phyloP scores from a whole-genome alignment of 805 yeast genomes.

The Candida boidinii region DNA sequence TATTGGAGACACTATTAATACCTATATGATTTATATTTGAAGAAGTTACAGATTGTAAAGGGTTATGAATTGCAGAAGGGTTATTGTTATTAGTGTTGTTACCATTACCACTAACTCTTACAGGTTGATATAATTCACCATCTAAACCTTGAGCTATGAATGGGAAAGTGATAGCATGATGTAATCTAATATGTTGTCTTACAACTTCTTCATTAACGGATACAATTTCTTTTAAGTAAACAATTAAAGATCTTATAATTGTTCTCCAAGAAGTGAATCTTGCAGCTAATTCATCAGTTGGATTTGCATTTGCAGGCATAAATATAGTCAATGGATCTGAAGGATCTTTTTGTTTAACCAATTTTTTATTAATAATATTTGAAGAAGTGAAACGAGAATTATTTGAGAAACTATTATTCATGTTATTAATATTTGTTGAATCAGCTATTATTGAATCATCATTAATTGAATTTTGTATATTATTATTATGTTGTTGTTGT shows the following conservation, averaged over 20 bases:
- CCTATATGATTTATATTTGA: too few relatives aligned
- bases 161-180: conserved; percentile 63
- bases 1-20: neutral
- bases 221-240: conserved; percentile 71
- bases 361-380: conserved; percentile 6
- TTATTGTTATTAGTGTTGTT: neutral
- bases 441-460: conserved; percentile 3
- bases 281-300: conserved; percentile 79
- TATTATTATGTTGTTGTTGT: neutral
- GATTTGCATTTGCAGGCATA: conserved; percentile 57
- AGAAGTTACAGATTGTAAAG: too few relatives aligned
- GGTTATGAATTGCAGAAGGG: conserved; percentile 1
- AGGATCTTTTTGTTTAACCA: conserved; percentile 26
- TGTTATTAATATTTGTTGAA: conserved; percentile 4
- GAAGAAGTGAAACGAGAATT: neutral
- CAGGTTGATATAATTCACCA: conserved; percentile 29
- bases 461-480: too few relatives aligned
- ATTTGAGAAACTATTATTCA: neutral
- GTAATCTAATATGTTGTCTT: conserved; percentile 72
- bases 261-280: conserved; percentile 84
- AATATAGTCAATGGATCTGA: conserved; percentile 38
- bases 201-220: conserved; percentile 83
- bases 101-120: conserved; percentile 13
- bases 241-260: conserved; percentile 64
- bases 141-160: conserved; percentile 36